A percentile compares a stretch with the other conserved stretches of the same genome.
Conservation (phyloP, 805 yeast species). For the Kazachstania taianensis region DNA sequence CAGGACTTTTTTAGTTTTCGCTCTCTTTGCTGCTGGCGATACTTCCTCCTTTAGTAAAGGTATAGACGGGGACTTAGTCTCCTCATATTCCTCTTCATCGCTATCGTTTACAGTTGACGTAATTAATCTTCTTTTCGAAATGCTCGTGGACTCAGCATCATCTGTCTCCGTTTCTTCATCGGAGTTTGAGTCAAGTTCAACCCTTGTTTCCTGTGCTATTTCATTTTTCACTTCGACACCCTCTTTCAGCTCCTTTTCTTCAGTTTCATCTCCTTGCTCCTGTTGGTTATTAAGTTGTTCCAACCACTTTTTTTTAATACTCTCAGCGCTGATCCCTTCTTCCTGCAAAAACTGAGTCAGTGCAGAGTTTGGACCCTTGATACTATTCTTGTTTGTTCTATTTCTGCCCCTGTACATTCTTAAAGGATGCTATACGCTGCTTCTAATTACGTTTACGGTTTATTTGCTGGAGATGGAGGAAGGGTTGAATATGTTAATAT, state of each 20-base stretch:
- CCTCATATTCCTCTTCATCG: conserved; percentile 25
- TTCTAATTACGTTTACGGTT: no score
- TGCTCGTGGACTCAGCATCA: conserved; percentile 9
- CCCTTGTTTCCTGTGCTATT: not conserved
- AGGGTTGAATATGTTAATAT: no score
- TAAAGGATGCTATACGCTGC: not conserved
- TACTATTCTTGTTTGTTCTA: conserved; percentile 14
- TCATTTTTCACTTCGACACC: not conserved
- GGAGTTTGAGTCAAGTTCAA: not conserved
- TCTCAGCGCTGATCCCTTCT: conserved; percentile 81
- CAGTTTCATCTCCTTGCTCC: conserved; percentile 8
- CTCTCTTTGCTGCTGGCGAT: conserved; percentile 30
- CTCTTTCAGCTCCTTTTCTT: conserved; percentile 5
- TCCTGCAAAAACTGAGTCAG: conserved; percentile 78
- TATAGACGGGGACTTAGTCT: not conserved
- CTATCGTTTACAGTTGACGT: conserved; percentile 24
- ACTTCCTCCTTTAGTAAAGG: not conserved
- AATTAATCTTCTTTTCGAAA: not conserved
- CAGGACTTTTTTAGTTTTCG: conserved; percentile 34
- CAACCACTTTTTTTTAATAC: conserved; percentile 45
- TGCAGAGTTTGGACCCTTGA: conserved; percentile 67
- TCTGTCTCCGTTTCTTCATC: conserved; percentile 15
- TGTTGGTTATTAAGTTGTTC: no score
- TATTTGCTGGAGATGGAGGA: not conserved
- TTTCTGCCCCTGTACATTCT: conserved; percentile 23